A percentile compares a stretch with the other conserved stretches of the same genome.
These are phyloP conservation scores for Linnemannia exigua DNA, from an alignment of 192 early-diverging fungal genomes.

Conservation along the genomic window DNA sequence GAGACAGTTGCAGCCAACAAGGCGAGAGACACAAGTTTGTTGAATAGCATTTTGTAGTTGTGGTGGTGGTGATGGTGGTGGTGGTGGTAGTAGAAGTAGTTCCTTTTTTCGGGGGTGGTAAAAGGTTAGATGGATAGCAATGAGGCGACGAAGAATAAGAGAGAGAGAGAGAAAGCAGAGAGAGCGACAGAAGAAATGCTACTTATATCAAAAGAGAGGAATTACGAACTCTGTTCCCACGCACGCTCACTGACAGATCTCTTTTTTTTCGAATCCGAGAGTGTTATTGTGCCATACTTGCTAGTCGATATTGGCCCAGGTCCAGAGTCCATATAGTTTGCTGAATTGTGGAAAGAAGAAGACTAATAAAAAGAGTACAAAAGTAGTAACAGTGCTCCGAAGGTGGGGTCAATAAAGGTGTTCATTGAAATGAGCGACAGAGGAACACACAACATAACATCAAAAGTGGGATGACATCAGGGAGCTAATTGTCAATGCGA, in stretches of 20 bases:
- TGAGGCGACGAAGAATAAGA: neutral
- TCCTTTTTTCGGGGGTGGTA: neutral
- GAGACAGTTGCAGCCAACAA: neutral
- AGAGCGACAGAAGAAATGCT: neutral
- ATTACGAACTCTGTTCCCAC: neutral
- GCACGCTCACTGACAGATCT: too few species aligned
- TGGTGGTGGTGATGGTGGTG: neutral
- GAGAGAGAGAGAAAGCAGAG: neutral
- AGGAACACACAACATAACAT: neutral
- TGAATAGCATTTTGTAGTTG: slow-evolving; percentile 12
- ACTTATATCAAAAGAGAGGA: neutral
- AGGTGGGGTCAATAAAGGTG: neutral
- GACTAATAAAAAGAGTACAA: neutral
- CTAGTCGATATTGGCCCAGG: neutral
- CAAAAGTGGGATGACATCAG: neutral
- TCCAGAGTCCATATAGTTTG: neutral
- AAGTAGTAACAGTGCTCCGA: neutral
- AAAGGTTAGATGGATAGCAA: neutral
- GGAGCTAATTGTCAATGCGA: neutral
- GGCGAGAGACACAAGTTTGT: slow-evolving; percentile 5
- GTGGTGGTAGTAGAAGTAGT: too few species aligned
- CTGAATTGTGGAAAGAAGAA: neutral
- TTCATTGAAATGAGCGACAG: neutral
- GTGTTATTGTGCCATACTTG: neutral
- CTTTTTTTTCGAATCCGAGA: neutral